These are phyloP conservation scores for Penicillium verhagenii DNA, from an alignment of 495 filamentous ascomycete genomes.

Conservation along the genomic window DNA sequence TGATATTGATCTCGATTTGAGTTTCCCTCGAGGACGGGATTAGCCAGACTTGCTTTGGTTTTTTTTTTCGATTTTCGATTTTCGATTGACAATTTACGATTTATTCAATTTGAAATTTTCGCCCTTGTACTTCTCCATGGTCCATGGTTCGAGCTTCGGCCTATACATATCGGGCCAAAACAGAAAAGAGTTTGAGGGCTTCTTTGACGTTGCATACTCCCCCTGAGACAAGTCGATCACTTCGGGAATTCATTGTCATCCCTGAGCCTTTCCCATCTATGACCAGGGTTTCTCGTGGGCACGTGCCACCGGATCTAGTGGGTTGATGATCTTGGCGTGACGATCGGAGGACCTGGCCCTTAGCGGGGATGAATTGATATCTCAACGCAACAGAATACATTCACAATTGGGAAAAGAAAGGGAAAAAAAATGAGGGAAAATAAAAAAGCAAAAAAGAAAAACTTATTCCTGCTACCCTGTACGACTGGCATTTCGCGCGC, in stretches of 20 bases:
- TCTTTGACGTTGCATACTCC: slow-evolving; percentile 16
- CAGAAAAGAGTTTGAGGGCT: slow-evolving; percentile 1
- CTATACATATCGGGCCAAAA: slow-evolving; percentile 5
- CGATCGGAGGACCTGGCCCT: neutral
- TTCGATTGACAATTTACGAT: too few species aligned
- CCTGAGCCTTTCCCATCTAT: neutral
- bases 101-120: too few species aligned
- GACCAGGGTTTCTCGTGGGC: slow-evolving; percentile 14
- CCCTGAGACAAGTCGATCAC: slow-evolving; percentile 17
- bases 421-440: neutral
- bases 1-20: slow-evolving; percentile 10
- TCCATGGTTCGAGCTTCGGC: slow-evolving; percentile 14
- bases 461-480: slow-evolving; percentile 3
- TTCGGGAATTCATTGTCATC: neutral
- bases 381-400: slow-evolving; percentile 6
- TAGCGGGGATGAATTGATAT: slow-evolving; percentile 5
- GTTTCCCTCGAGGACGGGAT: slow-evolving; percentile 2
- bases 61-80: neutral
- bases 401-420: neutral
- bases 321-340: neutral
- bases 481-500: slow-evolving; percentile 6
- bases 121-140: too few species aligned
- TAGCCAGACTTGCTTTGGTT: neutral
- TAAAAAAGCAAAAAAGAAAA: neutral
- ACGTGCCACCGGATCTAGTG: slow-evolving; percentile 17